Base-by-base conservation (phyloP, 352 stramenopile species). In the Elongisporangium anandrum region DNA sequence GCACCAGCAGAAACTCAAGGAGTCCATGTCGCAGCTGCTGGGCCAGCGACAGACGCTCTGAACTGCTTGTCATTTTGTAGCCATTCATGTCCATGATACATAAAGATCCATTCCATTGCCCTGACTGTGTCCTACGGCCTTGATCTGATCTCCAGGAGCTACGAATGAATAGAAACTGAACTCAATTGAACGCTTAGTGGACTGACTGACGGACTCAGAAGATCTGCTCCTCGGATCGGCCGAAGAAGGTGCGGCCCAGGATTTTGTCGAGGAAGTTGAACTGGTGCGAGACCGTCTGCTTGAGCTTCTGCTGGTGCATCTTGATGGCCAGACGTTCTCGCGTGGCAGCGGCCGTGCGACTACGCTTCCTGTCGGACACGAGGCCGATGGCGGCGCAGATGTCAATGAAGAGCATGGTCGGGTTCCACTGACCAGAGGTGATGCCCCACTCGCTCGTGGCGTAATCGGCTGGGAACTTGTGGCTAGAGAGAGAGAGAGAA, bases 401-500 rank as follows among this genome's bases (percentile, higher is more conserved):
- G 73, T 99, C 96, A 76, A 99, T 99, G 75, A 99, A 96, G 15
- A 98, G 73, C 77, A 99, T 99, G 50, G 92, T 98, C 24, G 97
- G 97, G 75, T 99, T 99, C 77, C 96, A 99, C 70, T 99, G 97
- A 60, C 81, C 77, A 57, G 75, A 92, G 16, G 91, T 94, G 57
- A 99, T 82, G 21, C 97, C 97, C 77, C 97, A 99, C 82, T 99
- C 97, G 59, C 88, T 97, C 34, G 96, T 97, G 23, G 97, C 94
- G 77, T 99, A 99, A 79, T 99, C 97, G 60, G 95, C 98, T 41
- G 97, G 97, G 78, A 98, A 99, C 80, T 99, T 99, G 92, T 99
- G 97, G 76, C 80, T 87, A 81, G 10, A 45, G 12, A 17, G 34
- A 45, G 3, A 45, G 19, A 6, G 51, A 71, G 4, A 60, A 45